Percentiles rank a stretch among this genome's conserved stretches.
Conservation (phyloP, 352 stramenopile genomes). For the Phytophthora pini region DNA sequence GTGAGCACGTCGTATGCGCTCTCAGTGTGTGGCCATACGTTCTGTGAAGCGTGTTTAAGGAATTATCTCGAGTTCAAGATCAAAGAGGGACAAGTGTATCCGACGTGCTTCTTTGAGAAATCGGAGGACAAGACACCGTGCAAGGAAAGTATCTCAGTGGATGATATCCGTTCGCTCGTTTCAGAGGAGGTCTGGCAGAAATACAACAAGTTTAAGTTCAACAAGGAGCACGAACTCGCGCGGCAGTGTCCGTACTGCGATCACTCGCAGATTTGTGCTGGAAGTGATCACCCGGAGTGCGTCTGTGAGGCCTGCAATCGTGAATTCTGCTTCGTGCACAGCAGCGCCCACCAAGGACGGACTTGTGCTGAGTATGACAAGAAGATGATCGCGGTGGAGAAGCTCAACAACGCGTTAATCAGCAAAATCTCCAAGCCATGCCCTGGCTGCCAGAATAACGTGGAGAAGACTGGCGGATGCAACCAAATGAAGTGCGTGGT, state of each 20-base stretch:
- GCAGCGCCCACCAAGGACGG: slow-evolving; percentile 75
- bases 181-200: slow-evolving; percentile 65
- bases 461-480: slow-evolving; percentile 92
- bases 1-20: slow-evolving; percentile 48
- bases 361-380: slow-evolving; percentile 84
- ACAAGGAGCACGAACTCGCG: slow-evolving; percentile 68
- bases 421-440: slow-evolving; percentile 86
- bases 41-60: slow-evolving; percentile 66
- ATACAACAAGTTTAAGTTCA: slow-evolving; percentile 89
- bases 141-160: slow-evolving; percentile 40
- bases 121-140: slow-evolving; percentile 44
- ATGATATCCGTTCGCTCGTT: slow-evolving; percentile 61
- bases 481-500: slow-evolving; percentile 92
- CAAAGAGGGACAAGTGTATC: slow-evolving; percentile 70
- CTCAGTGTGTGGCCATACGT: slow-evolving; percentile 56
- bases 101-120: slow-evolving; percentile 71
- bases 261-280: slow-evolving; percentile 60
- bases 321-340: slow-evolving; percentile 90
- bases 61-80: slow-evolving; percentile 82
- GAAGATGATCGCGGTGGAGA: slow-evolving; percentile 79
- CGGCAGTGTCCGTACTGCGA: slow-evolving; percentile 69
- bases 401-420: slow-evolving; percentile 83
- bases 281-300: slow-evolving; percentile 51
- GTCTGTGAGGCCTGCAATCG: slow-evolving; percentile 47
- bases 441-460: slow-evolving; percentile 86